Percentiles rank a stretch among this genome's conserved stretches.
Conservation (phyloP, 148 eudicot genomes). For the Arbutus unedo region DNA sequence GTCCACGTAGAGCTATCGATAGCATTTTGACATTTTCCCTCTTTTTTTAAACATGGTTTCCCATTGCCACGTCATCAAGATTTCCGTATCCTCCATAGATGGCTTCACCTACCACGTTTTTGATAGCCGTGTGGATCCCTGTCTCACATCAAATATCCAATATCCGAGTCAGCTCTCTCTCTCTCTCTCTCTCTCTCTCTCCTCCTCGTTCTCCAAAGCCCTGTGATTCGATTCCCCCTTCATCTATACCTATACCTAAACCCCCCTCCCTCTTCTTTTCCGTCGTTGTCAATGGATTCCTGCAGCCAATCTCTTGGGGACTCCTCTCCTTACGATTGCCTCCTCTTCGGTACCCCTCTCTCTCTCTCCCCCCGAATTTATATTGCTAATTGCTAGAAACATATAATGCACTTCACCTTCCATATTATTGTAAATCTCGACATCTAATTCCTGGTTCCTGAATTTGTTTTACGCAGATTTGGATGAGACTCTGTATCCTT, state of each 20-base stretch:
- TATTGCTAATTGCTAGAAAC: background rate
- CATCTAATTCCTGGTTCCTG: conserved; percentile 3
- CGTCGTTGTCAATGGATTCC: conserved; percentile 35
- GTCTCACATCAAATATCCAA: background rate
- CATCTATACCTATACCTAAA: background rate
- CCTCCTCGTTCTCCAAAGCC: background rate
- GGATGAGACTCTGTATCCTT: conserved; percentile 87
- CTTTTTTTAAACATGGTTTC: no score
- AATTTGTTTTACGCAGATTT: conserved; percentile 48
- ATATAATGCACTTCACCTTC: background rate
- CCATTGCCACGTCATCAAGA: no score
- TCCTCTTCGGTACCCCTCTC: conserved; percentile 48
- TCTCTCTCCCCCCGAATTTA: conserved; percentile 7
- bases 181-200: no score
- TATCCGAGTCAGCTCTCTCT: background rate
- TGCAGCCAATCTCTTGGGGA: conserved; percentile 34
- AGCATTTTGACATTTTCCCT: no score
- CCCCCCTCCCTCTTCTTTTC: background rate
- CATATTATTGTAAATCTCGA: background rate
- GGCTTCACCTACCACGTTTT: background rate
- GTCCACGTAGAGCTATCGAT: no score
- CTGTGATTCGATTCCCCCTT: background rate
- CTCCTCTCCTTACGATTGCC: conserved; percentile 59
- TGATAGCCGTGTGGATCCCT: background rate
- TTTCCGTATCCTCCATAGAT: no score